Conservation (phyloP, 2,329 filamentous ascomycete genomes). For the Penicillium sp. region DNA sequence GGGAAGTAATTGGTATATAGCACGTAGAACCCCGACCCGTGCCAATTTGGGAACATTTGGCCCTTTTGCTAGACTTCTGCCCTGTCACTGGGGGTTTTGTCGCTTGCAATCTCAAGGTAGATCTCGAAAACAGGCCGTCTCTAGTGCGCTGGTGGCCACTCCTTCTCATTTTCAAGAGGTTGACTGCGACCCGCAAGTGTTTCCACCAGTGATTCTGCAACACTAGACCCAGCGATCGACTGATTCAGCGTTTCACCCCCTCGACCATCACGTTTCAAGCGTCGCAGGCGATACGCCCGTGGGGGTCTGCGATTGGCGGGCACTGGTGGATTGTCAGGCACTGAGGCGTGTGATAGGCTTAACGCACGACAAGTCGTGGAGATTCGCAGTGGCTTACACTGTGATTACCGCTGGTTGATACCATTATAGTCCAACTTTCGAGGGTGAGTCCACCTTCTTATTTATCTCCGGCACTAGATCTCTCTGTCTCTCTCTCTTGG, state of each 20-base stretch:
- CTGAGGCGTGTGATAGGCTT: constrained; percentile 19
- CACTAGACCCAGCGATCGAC: constrained; percentile 19
- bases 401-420: not conserved
- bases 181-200: not conserved
- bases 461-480: not conserved
- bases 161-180: constrained; percentile 11
- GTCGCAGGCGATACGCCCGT: constrained; percentile 6
- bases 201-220: constrained; percentile 20
- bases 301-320: constrained; percentile 23
- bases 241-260: constrained; percentile 25
- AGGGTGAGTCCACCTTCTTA: constrained; percentile 2
- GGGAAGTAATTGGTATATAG: constrained; percentile 23
- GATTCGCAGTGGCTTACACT: not conserved
- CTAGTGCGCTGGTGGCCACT: constrained; percentile 8
- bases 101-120: no score
- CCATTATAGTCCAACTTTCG: not conserved
- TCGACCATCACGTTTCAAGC: constrained; percentile 26
- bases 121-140: not conserved
- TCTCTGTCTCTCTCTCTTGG: not conserved
- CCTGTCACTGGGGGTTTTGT: not conserved
- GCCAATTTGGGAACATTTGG: not conserved
- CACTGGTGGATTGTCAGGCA: constrained; percentile 14
- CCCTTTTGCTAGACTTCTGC: not conserved
- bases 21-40: constrained; percentile 15
- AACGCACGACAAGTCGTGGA: constrained; percentile 4